Evolutionary conservation across 2,329 filamentous ascomycete species (phyloP), one percentile per base, ranked within the genome.

Genomic region (Albophoma yamanashiensis): DNA sequence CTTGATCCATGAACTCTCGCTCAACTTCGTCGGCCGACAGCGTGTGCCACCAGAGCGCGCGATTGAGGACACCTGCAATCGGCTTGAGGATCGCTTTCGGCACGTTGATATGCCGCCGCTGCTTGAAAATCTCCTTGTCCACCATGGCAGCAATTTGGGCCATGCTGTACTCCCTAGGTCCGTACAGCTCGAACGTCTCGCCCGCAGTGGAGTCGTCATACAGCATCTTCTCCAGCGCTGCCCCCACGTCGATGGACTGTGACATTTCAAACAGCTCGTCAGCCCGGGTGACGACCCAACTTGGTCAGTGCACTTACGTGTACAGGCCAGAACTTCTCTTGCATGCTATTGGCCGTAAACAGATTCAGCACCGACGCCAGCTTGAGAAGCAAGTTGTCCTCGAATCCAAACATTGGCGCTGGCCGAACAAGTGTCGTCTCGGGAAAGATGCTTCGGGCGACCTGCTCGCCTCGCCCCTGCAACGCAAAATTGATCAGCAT

Each of bases 391-490:
- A 99, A 84, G 69, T 88, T 88, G 76, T 99, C 94, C 76, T 99
- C 94, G 70, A 92, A 96, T 42, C 94, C 94, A 71, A 96, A 99
- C 75, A 96, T 84, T 58, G 92, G 94, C 15, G 93, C 90, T 53
- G 94, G 94, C 64, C 94, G 87, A 65, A 99, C 94, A 67, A 99
- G 92, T 55, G 94, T 99, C 22, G 94, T 96, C 78, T 99, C 94
- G 34, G 94, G 94, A 79, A 92, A 99, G 72, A 97, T 92, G 68
- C 83, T 85, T 63, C 93, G 88, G 55, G 87, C 94, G 56, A 95
- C 84, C 71, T 88, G 80, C 78, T 99, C 94, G 66, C 89, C 89
- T 70, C 81, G 84, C 62, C 82, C 92, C 89, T 89, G 63, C 31
- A 53, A 38, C 22, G 5, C 17, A 38, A 31, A 42, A 4, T 4